Evolutionary conservation across 2,329 filamentous ascomycete genomes (phyloP).

Genomic region (Beauveria rudraprayagi): DNA sequence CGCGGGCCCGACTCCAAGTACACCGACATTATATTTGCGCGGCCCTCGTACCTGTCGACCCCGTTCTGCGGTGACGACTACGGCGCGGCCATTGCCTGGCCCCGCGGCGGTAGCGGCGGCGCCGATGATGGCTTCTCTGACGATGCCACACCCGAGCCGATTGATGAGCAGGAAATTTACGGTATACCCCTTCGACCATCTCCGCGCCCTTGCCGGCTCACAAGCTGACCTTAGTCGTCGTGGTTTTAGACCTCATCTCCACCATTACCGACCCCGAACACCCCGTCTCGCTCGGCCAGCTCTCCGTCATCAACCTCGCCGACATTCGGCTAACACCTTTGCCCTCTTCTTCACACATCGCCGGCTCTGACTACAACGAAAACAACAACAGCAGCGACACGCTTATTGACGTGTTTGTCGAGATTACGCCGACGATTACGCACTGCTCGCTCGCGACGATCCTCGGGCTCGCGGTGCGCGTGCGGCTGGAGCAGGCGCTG

Average conservation of each 20-base stretch:
- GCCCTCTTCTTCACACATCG: conserved; percentile 27
- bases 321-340: conserved; percentile 68
- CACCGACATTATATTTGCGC: conserved; percentile 37
- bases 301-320: conserved; percentile 91
- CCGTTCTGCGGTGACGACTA: conserved; percentile 28
- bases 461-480: conserved; percentile 86
- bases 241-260: conserved; percentile 74
- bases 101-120: conserved; percentile 27
- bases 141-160: conserved; percentile 64
- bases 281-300: conserved; percentile 82
- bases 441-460: conserved; percentile 96
- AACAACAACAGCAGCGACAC: conserved; percentile 30
- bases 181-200: not conserved
- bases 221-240: not conserved
- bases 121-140: conserved; percentile 44
- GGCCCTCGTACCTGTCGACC: conserved; percentile 34
- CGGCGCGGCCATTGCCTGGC: conserved; percentile 17
- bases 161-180: conserved; percentile 96
- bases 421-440: conserved; percentile 92
- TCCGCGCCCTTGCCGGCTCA: not conserved
- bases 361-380: conserved; percentile 16
- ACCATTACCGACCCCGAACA: conserved; percentile 96
- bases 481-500: conserved; percentile 81
- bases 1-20: conserved; percentile 40
- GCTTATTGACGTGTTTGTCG: conserved; percentile 68